Conservation (phyloP, 139 green algal genomes). For the Chlorella sp. region DNA sequence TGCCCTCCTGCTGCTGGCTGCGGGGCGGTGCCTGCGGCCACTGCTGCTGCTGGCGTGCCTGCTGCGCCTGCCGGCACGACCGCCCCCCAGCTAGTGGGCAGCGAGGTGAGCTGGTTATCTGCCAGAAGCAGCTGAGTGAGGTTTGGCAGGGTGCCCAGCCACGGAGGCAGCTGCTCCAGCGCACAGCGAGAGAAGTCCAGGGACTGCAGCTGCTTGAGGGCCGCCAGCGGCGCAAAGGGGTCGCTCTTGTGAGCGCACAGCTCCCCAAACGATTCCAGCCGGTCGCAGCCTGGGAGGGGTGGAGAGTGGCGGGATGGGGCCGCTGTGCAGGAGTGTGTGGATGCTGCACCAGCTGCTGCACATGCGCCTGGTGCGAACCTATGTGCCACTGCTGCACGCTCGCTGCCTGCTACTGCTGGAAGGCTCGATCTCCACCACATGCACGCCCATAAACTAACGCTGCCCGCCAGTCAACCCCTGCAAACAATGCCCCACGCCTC, state of each 20-base stretch:
- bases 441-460: too few relatives aligned
- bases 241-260: conserved; percentile 2
- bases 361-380: too few relatives aligned
- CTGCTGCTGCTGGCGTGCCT: not conserved
- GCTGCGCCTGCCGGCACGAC: too few relatives aligned
- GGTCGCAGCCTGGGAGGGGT: not conserved
- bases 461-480: too few relatives aligned
- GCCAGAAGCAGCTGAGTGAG: conserved; percentile 32
- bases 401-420: too few relatives aligned
- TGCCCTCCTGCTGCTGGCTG: not conserved
- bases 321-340: too few relatives aligned
- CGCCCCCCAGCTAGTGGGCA: not conserved
- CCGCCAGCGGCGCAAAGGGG: conserved; percentile 14
- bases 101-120: not conserved
- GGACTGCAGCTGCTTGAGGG: not conserved
- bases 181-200: conserved; percentile 4
- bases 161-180: not conserved
- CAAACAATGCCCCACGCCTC: too few relatives aligned
- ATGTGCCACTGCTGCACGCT: too few relatives aligned
- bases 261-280: conserved; percentile 20
- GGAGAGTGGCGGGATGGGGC: too few relatives aligned
- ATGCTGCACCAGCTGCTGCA: too few relatives aligned
- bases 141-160: not conserved
- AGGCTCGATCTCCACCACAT: too few relatives aligned
- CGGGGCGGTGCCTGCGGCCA: not conserved